phyloP scores from a whole-genome alignment of 2,329 filamentous ascomycete genomes.

The Diplodia scrobiculata region DNA sequence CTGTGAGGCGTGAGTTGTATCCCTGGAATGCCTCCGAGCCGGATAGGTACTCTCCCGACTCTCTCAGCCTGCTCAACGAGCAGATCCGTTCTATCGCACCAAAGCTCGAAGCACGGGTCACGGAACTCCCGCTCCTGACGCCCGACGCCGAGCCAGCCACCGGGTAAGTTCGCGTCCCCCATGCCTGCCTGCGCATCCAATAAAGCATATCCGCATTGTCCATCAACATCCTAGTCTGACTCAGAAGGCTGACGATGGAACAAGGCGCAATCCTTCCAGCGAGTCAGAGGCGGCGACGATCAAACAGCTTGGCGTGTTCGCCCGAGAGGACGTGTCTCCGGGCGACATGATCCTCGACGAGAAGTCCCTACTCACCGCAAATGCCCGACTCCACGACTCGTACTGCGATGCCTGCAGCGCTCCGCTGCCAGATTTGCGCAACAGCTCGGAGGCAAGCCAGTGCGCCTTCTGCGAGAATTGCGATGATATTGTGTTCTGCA shows the following conservation, averaged over 20 bases:
- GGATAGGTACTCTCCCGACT: slow-evolving; percentile 57
- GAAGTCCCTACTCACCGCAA: slow-evolving; percentile 82
- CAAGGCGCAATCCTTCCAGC: slow-evolving; percentile 41
- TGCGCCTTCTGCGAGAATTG: slow-evolving; percentile 57
- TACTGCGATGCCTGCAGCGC: slow-evolving; percentile 88
- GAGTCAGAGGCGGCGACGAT: slow-evolving; percentile 60
- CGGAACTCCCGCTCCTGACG: slow-evolving; percentile 70
- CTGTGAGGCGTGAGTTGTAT: slow-evolving; percentile 67
- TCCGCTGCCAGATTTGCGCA: slow-evolving; percentile 58
- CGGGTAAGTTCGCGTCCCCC: slow-evolving; percentile 2
- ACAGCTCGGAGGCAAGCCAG: slow-evolving; percentile 28
- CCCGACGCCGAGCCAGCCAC: slow-evolving; percentile 10
- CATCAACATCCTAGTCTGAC: slow-evolving; percentile 2
- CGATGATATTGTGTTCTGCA: slow-evolving; percentile 63
- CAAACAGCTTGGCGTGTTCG: slow-evolving; percentile 86
- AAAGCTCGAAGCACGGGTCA: slow-evolving; percentile 76
- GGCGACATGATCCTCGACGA: slow-evolving; percentile 79
- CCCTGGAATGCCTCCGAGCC: slow-evolving; percentile 65
- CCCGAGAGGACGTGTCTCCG: slow-evolving; percentile 74
- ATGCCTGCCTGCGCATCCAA: neutral
- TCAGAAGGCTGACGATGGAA: slow-evolving; percentile 2
- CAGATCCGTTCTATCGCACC: slow-evolving; percentile 70
- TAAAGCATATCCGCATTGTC: slow-evolving; percentile 17
- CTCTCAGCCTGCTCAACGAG: slow-evolving; percentile 69
- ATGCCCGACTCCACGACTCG: slow-evolving; percentile 81